Evolutionary conservation across 208 protist genomes (phyloP).

Genomic region (Crithidia acanthocephali): DNA sequence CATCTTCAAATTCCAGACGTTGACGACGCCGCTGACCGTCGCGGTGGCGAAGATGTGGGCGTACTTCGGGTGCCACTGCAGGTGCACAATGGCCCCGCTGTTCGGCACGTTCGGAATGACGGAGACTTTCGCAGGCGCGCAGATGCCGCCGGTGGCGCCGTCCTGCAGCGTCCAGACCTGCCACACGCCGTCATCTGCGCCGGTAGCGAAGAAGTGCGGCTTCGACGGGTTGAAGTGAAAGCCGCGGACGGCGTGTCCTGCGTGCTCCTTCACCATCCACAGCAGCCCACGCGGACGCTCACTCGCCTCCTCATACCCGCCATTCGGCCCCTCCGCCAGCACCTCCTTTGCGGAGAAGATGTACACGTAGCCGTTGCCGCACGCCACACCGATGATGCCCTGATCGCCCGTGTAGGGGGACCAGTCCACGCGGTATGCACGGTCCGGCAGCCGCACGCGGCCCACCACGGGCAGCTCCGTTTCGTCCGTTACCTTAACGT

Average conservation of each 20-base stretch:
- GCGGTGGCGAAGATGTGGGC: constrained; percentile 95
- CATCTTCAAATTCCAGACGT: constrained; percentile 96
- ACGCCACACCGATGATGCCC: constrained; percentile 77
- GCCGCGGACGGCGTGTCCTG: constrained; percentile 69
- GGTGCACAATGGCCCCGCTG: constrained; percentile 51
- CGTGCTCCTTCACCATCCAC: constrained; percentile 84
- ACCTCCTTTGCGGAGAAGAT: constrained; percentile 65
- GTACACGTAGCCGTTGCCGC: constrained; percentile 68
- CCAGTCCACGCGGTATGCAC: constrained; percentile 81
- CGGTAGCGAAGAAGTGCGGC: constrained; percentile 83
- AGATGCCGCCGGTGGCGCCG: constrained; percentile 56
- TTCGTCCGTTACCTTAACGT: constrained; percentile 75
- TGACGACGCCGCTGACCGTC: constrained; percentile 81
- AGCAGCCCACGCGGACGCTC: constrained; percentile 53
- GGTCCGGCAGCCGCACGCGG: constrained; percentile 54
- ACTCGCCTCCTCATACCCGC: constrained; percentile 33
- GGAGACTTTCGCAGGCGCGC: constrained; percentile 44
- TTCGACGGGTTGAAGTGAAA: constrained; percentile 96
- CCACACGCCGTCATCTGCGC: constrained; percentile 68
- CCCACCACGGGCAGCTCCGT: constrained; percentile 69
- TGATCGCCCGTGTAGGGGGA: constrained; percentile 50
- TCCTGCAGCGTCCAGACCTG: constrained; percentile 93
- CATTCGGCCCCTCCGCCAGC: constrained; percentile 40
- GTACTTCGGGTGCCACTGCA: constrained; percentile 87
- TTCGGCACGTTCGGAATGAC: constrained; percentile 71